These are phyloP conservation scores for Populus tremula DNA, from an alignment of 345 rosid species.

Conservation along the genomic window DNA sequence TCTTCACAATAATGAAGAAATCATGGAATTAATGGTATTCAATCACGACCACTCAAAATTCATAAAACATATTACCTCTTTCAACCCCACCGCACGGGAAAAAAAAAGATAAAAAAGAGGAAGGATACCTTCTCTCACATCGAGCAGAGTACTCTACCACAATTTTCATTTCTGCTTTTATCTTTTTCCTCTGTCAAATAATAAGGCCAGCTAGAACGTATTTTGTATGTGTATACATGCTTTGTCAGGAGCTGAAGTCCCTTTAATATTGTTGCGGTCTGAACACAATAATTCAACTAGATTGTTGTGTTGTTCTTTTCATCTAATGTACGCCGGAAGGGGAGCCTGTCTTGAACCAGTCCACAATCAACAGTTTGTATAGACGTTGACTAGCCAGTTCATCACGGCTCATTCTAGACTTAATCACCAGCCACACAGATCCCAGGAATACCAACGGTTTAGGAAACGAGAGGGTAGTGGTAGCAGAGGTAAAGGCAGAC, in stretches of 20 bases:
- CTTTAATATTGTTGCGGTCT: too few relatives aligned
- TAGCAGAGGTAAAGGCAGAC: background rate
- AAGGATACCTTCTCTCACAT: background rate
- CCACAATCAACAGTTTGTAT: background rate
- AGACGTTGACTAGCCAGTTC: constrained; percentile 1
- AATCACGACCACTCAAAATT: background rate
- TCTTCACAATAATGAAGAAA: background rate
- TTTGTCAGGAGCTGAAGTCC: background rate
- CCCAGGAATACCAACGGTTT: constrained; percentile 17
- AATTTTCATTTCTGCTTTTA: background rate
- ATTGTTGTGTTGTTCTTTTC: background rate
- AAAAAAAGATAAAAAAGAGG: background rate
- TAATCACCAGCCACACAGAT: background rate
- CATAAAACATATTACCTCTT: background rate
- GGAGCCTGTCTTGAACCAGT: background rate
- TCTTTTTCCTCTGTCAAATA: background rate
- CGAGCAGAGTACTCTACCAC: background rate
- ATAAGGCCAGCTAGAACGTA: background rate
- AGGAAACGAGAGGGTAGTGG: background rate
- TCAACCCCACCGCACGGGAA: background rate
- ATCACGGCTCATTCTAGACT: constrained; percentile 7
- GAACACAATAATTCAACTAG: constrained; percentile 13
- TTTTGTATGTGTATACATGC: background rate
- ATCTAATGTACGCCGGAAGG: background rate
- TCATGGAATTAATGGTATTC: background rate